Percentiles rank a stretch among this genome's conserved stretches.
phyloP scores from a whole-genome alignment of 2,329 filamentous ascomycete genomes.

The Neofusicoccum sp. region DNA sequence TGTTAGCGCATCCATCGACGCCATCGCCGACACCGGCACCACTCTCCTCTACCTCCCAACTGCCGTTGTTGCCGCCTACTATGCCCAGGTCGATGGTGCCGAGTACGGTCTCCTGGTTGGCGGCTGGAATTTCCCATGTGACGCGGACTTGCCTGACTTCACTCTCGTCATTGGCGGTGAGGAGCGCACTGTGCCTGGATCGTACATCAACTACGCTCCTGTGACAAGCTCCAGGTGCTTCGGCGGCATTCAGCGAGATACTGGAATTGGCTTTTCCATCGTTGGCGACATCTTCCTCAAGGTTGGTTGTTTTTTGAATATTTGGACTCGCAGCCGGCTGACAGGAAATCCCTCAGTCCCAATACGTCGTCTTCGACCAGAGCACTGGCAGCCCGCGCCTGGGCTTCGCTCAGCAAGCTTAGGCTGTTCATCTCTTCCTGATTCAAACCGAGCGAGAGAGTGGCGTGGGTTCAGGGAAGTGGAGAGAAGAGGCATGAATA shows the following conservation, averaged over 20 bases:
- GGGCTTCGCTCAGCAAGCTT: constrained; percentile 34
- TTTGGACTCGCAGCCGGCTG: too few species aligned
- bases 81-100: constrained; percentile 55
- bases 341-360: constrained; percentile 35
- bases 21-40: constrained; percentile 70
- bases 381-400: constrained; percentile 35
- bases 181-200: constrained; percentile 52
- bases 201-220: constrained; percentile 55
- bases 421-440: neutral
- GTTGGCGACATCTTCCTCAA: constrained; percentile 80
- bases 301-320: constrained; percentile 30
- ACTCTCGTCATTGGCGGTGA: constrained; percentile 51
- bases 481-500: too few species aligned
- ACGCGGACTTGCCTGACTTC: constrained; percentile 53
- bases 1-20: constrained; percentile 44
- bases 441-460: too few species aligned
- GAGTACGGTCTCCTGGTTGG: constrained; percentile 48
- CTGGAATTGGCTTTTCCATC: constrained; percentile 62
- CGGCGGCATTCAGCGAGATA: constrained; percentile 69
- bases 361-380: constrained; percentile 70
- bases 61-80: constrained; percentile 58
- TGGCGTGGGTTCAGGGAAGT: too few species aligned
- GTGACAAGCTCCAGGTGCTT: constrained; percentile 58
- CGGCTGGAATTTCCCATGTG: constrained; percentile 57
- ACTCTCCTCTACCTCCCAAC: constrained; percentile 62